Evolutionary conservation across 352 stramenopile genomes (phyloP), one percentile per base, ranked within the genome.

Genomic region (Pythium brachiatum): DNA sequence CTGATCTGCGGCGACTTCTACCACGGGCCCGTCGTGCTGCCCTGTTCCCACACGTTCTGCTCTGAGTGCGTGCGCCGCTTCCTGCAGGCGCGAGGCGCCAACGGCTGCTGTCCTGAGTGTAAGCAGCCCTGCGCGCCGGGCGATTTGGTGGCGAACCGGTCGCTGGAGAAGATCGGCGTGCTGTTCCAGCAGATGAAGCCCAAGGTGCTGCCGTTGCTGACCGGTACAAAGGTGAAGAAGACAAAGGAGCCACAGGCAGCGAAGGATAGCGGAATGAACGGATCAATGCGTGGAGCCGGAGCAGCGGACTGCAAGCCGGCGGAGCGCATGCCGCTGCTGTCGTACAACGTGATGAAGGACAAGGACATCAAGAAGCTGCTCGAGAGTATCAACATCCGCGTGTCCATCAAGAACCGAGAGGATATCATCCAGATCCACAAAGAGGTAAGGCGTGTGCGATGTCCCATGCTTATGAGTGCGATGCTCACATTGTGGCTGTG

Each of bases 361-460:
- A 93, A 92, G 62, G 82, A 93, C 48, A 77, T 86, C 53, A 74
- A 69, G 57, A 90, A 93, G 67, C 67, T 93, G 20, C 67, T 95
- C 21, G 82, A 92, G 57, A 59, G 62, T 15, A 92, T 89, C 50
- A 81, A 78, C 48, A 77, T 95, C 29, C 73, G 75, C 26, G 62
- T 80, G 11, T 60, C 64, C 7, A 77, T 86, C 23, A 90, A 88
- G 61, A 87, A 85, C 59, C 73, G 83, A 32, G 83, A 93, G n/a
- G 83, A 91, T 41, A 92, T 93, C 64, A 91, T 95, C 63, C 81
- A 91, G 60, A 89, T 90, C 55, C 86, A 95, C 73, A 95, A 95
- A 77, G 86, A 95, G 78, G 85, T 94, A 61, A 26, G 66, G 8
- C 12, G 13, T 54, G 5, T 54, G 15, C n/a, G 21, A 11, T 53